Conservation (phyloP, 2,329 filamentous ascomycete genomes). For the Apiospora hydei region DNA sequence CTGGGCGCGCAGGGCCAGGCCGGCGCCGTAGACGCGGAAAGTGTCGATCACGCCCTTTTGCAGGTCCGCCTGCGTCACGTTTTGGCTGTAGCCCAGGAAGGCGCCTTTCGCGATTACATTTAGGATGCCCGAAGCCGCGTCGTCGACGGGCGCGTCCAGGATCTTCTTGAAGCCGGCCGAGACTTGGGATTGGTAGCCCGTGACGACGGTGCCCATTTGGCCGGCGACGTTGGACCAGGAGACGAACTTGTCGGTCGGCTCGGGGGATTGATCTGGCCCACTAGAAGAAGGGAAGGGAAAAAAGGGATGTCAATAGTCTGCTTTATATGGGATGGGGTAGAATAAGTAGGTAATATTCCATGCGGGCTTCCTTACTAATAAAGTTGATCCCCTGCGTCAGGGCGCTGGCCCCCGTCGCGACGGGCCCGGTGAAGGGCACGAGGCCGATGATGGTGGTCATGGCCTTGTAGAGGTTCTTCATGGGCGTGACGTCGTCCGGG, state of each 20-base stretch:
- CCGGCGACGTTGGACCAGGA: slow-evolving; percentile 5
- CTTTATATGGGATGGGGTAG: background rate
- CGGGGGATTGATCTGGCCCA: slow-evolving; percentile 5
- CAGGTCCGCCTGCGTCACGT: slow-evolving; percentile 21
- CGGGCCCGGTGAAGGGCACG: slow-evolving; percentile 13
- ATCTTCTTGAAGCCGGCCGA: background rate
- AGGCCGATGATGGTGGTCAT: slow-evolving; percentile 20
- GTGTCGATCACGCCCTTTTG: slow-evolving; percentile 11
- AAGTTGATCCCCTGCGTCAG: slow-evolving; percentile 12
- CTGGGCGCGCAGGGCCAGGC: slow-evolving; percentile 20
- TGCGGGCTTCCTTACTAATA: background rate
- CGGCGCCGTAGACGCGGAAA: background rate
- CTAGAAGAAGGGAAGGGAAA: background rate
- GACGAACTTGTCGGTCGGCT: slow-evolving; percentile 17
- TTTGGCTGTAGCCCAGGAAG: slow-evolving; percentile 21
- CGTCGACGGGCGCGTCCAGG: slow-evolving; percentile 21
- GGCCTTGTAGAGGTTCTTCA: slow-evolving; percentile 23
- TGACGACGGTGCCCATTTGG: background rate
- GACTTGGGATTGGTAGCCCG: background rate
- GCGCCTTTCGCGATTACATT: background rate
- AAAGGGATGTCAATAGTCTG: background rate
- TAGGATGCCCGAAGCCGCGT: background rate
- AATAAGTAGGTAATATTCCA: too few relatives aligned
- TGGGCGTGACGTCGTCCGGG: slow-evolving; percentile 19
- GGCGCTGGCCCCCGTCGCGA: background rate